phyloP scores from a whole-genome alignment of 352 stramenopile genomes.

The Ophiocytium majus region DNA sequence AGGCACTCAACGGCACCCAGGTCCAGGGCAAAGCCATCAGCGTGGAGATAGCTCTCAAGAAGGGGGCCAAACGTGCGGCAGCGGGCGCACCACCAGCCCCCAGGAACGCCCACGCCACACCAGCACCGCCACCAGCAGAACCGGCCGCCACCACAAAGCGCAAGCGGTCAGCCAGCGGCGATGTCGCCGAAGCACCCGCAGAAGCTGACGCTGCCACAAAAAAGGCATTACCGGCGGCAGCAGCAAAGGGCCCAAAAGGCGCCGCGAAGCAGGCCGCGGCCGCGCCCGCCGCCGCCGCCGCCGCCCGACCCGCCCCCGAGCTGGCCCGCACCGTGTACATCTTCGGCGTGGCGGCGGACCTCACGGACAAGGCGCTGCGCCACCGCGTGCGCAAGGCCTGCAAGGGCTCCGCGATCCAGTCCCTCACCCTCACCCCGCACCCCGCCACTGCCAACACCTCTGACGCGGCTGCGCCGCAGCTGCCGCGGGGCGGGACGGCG shows the following conservation, averaged over 20 bases:
- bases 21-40: conserved; percentile 7
- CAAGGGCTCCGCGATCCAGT: conserved; percentile 32
- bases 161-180: not conserved
- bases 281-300: conserved; percentile 24
- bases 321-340: conserved; percentile 33
- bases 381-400: conserved; percentile 54
- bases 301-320: conserved; percentile 27
- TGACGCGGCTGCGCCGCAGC: not conserved
- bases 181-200: not conserved
- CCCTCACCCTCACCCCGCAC: not conserved
- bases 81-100: not conserved
- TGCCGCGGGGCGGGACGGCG: conserved; percentile 26
- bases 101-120: conserved; percentile 8
- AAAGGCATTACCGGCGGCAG: not conserved
- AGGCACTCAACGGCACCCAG: not conserved
- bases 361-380: conserved; percentile 47
- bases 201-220: conserved; percentile 15
- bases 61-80: conserved; percentile 37
- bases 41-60: conserved; percentile 49
- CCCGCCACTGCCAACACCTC: not conserved
- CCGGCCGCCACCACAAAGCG: not conserved
- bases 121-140: not conserved
- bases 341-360: conserved; percentile 50
- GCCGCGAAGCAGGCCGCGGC: conserved; percentile 17
- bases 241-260: conserved; percentile 14